Evolutionary conservation across 306 rosid species (phyloP), one percentile per base, ranked within the genome.

Genomic region (Gastrolobium villosum): DNA sequence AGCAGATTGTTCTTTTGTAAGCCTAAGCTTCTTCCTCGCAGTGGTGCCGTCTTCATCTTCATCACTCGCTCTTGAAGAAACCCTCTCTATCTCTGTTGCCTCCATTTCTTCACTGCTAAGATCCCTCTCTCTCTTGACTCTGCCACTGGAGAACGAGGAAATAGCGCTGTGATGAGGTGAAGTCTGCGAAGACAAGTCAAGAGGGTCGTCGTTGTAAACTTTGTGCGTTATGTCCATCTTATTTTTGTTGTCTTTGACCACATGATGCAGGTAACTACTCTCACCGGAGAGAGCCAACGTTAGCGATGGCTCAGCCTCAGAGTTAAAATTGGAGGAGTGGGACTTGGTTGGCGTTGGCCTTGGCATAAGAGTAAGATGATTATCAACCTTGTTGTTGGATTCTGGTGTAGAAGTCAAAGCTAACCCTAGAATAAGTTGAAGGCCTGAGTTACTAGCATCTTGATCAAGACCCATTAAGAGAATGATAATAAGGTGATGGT

Each of bases 101-200:
- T 86, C 88, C 0, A 73, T 55, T 60, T 88, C 98, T 49, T 92
- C 97, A 32, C 92, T 83, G 86, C 95, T 88, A 4, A 89, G 77
- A 40, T 95, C 99, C 54, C 99, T 91, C 77, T 93, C 99, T 76
- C 99, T 90, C 84, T 96, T 96, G 0, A 95, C 94, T 77, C 92
- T 75, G 4, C 91, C 90, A 10, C 86, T 82, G 5, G 96, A 93
- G 82, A 93, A 93, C 56, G 98, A 96, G 2, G 98, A 96, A 73
- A 93, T 85, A 11, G 85, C 96, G 49, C 95, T 90, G 65, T 79
- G 88, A 60, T 71, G 91, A 72, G 96, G 90, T 4, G 97, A 90
- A 45, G 85, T 82, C 39, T 90, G 93, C 10, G 88, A 77, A 26
- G 84, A 81, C 78, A 87, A 61, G 15, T 89, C 87, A 56, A 40